These are phyloP conservation scores for Hemisphaericaspora lyxosophila DNA, from an alignment of 1,139 yeast species.

Conservation along the genomic window DNA sequence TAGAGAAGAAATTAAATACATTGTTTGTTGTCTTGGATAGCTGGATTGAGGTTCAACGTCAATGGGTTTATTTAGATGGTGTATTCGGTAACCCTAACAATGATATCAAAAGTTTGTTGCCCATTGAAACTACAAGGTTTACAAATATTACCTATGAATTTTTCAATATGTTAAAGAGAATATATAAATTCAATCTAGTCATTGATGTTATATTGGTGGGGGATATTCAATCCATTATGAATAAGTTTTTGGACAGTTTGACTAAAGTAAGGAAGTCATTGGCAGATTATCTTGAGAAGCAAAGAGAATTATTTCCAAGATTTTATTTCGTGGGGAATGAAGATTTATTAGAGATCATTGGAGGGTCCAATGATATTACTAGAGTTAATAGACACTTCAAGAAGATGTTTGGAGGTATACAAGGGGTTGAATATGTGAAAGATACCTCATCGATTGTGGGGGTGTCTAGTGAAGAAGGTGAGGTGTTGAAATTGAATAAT, in stretches of 20 bases:
- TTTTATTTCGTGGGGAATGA: slow-evolving; percentile 91
- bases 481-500: slow-evolving; percentile 42
- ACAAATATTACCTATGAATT: slow-evolving; percentile 64
- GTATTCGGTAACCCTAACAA: slow-evolving; percentile 56
- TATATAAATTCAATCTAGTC: slow-evolving; percentile 51
- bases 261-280: slow-evolving; percentile 63
- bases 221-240: slow-evolving; percentile 49
- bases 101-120: slow-evolving; percentile 64
- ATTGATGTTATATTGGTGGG: slow-evolving; percentile 59
- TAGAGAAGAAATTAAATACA: slow-evolving; percentile 58
- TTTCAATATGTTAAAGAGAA: slow-evolving; percentile 48
- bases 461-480: slow-evolving; percentile 65
- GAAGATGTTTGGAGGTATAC: slow-evolving; percentile 73
- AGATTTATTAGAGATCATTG: slow-evolving; percentile 80
- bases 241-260: slow-evolving; percentile 56
- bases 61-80: slow-evolving; percentile 85
- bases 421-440: slow-evolving; percentile 41
- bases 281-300: slow-evolving; percentile 76
- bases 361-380: slow-evolving; percentile 53
- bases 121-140: slow-evolving; percentile 70
- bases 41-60: slow-evolving; percentile 87
- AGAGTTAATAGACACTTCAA: slow-evolving; percentile 60
- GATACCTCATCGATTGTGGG: slow-evolving; percentile 42
- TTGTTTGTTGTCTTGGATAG: slow-evolving; percentile 56
- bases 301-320: slow-evolving; percentile 75